Evolutionary conservation across 2,329 filamentous ascomycete species (phyloP).

Genomic region (Ascocoryne sarcoides): DNA sequence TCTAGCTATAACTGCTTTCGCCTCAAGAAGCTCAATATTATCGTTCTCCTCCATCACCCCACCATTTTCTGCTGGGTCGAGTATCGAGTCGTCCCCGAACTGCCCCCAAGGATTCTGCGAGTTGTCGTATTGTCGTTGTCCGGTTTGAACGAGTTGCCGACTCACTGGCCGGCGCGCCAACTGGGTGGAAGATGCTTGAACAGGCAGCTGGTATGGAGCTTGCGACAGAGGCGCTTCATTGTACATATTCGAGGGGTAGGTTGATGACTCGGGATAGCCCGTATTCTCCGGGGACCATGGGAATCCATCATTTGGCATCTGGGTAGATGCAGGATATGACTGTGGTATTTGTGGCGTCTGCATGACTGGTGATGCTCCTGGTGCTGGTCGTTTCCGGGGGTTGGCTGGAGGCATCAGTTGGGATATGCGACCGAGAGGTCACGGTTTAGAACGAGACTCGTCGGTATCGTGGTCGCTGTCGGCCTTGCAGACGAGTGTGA

Average conservation of each 20-base stretch:
- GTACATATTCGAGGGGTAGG: slow-evolving; percentile 10
- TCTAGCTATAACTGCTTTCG: slow-evolving; percentile 72
- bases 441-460: slow-evolving; percentile 6
- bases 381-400: slow-evolving; percentile 63
- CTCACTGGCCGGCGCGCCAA: slow-evolving; percentile 27
- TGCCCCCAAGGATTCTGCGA: slow-evolving; percentile 31
- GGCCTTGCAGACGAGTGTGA: slow-evolving; percentile 7
- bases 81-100: slow-evolving; percentile 30
- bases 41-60: slow-evolving; percentile 46
- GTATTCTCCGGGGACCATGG: slow-evolving; percentile 38
- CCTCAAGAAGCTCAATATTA: slow-evolving; percentile 70
- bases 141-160: slow-evolving; percentile 24
- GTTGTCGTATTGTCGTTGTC: slow-evolving; percentile 22
- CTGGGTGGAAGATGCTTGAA: slow-evolving; percentile 23
- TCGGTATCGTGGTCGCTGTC: slow-evolving; percentile 1
- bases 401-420: slow-evolving; percentile 35
- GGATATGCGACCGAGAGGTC: slow-evolving; percentile 13
- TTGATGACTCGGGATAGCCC: slow-evolving; percentile 28
- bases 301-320: slow-evolving; percentile 42
- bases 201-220: slow-evolving; percentile 19
- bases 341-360: slow-evolving; percentile 45
- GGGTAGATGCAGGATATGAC: slow-evolving; percentile 35
- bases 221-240: slow-evolving; percentile 19
- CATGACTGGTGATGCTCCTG: slow-evolving; percentile 57
- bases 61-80: slow-evolving; percentile 30